phyloP scores from a whole-genome alignment of 2,329 filamentous ascomycete genomes.

The Aspergillus japonicus region DNA sequence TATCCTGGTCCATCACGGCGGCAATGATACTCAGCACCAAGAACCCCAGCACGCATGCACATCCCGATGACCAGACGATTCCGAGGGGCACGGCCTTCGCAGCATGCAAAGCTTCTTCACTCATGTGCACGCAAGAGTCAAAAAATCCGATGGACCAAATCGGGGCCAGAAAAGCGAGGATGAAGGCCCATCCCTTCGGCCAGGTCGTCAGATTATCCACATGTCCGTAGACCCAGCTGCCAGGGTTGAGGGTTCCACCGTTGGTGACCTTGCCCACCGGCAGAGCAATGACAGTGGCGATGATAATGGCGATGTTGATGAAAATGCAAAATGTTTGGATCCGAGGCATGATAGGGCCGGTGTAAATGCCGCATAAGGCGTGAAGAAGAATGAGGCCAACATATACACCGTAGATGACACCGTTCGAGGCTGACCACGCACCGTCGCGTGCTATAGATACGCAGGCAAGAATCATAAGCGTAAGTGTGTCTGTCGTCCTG shows the following conservation, averaged over 20 bases:
- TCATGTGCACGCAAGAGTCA: slow-evolving; percentile 60
- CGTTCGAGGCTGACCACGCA: slow-evolving; percentile 56
- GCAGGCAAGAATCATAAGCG: slow-evolving; percentile 49
- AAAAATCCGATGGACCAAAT: slow-evolving; percentile 61
- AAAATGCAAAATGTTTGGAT: slow-evolving; percentile 58
- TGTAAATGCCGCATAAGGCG: slow-evolving; percentile 53
- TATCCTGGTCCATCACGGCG: slow-evolving; percentile 55
- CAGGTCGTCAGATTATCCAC: slow-evolving; percentile 59
- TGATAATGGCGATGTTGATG: slow-evolving; percentile 57
- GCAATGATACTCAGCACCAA: slow-evolving; percentile 59
- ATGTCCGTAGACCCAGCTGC: slow-evolving; percentile 56
- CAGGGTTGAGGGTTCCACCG: slow-evolving; percentile 34
- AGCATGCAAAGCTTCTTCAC: slow-evolving; percentile 61
- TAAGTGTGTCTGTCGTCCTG: slow-evolving; percentile 26
- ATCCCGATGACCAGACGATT: slow-evolving; percentile 56
- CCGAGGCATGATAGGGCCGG: slow-evolving; percentile 58
- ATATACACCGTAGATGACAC: slow-evolving; percentile 59
- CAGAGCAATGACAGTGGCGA: slow-evolving; percentile 58
- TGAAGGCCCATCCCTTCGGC: slow-evolving; percentile 59
- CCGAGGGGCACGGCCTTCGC: slow-evolving; percentile 59
- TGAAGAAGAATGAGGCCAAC: slow-evolving; percentile 55
- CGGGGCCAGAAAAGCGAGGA: slow-evolving; percentile 60
- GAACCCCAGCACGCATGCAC: slow-evolving; percentile 56
- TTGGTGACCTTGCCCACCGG: slow-evolving; percentile 48
- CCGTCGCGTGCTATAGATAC: slow-evolving; percentile 59